Percentiles rank a stretch among this genome's conserved stretches.
Evolutionary conservation across 805 yeast genomes (phyloP).

Genomic region (Saccharomyces kudriavzevii): DNA sequence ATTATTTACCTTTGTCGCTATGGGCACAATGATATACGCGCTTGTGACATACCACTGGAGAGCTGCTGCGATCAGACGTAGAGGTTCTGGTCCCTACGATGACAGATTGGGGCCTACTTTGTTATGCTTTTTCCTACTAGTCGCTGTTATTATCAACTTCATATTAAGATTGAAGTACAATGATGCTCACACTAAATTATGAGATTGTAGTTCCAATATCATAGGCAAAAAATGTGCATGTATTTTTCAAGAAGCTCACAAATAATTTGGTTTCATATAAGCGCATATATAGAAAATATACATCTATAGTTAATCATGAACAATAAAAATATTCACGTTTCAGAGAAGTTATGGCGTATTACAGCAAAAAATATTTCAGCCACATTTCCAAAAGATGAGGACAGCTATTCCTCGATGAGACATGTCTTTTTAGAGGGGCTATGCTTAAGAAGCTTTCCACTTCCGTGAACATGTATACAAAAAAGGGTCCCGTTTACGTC

Average conservation of each 20-base stretch:
- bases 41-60: slow-evolving; percentile 97
- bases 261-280: background rate
- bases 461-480: background rate
- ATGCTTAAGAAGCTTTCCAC: background rate
- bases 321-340: background rate
- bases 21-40: slow-evolving; percentile 97
- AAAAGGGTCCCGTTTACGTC: background rate
- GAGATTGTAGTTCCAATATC: background rate
- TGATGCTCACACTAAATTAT: background rate
- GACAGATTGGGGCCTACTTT: slow-evolving; percentile 98
- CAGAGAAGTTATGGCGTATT: background rate
- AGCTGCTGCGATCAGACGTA: slow-evolving; percentile 93
- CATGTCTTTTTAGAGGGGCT: background rate
- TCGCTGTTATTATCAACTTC: slow-evolving; percentile 91
- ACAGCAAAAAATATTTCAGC: background rate
- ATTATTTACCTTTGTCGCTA: slow-evolving; percentile 87
- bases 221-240: background rate
- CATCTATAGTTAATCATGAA: background rate
- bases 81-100: slow-evolving; percentile 99
- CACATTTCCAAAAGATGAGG: too few relatives aligned
- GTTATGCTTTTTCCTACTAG: slow-evolving; percentile 84
- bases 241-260: background rate
- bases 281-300: background rate
- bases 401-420: background rate
- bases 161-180: slow-evolving; percentile 49